Evolutionary conservation across 2,329 filamentous ascomycete genomes (phyloP).

Genomic region (Penicillium glabrum): DNA sequence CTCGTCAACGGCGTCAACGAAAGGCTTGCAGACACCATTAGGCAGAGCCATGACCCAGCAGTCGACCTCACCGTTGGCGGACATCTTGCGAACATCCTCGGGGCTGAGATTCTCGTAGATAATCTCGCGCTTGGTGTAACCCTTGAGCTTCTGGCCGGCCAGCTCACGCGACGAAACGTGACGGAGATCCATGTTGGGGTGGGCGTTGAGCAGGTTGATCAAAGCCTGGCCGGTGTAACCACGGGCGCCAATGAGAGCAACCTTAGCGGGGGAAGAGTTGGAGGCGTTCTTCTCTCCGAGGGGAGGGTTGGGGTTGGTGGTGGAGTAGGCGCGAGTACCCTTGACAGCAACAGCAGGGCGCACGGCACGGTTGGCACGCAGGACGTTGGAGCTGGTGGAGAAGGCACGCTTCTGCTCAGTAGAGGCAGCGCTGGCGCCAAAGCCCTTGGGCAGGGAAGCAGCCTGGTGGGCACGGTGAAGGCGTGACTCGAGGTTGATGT

Average conservation of each 20-base stretch:
- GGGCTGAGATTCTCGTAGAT: conserved; percentile 87
- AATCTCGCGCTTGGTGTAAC: conserved; percentile 88
- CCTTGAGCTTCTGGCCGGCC: conserved; percentile 79
- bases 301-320: conserved; percentile 80
- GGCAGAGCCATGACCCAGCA: conserved; percentile 98
- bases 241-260: conserved; percentile 86
- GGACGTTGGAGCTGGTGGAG: conserved; percentile 56
- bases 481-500: conserved; percentile 84
- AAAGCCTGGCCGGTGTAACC: conserved; percentile 93
- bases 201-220: conserved; percentile 80
- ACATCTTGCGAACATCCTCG: conserved; percentile 83
- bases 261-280: conserved; percentile 72
- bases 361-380: conserved; percentile 36
- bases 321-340: conserved; percentile 41
- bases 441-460: conserved; percentile 55
- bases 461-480: conserved; percentile 74
- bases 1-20: conserved; percentile 81
- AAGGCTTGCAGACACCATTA: conserved; percentile 92
- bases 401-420: conserved; percentile 66
- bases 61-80: conserved; percentile 80
- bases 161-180: conserved; percentile 94
- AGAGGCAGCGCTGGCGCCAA: conserved; percentile 48
- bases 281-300: conserved; percentile 85
- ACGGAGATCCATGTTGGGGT: conserved; percentile 84
- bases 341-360: conserved; percentile 31